Conservation (phyloP, 169 alveolate genomes). For the Eimeria tenella region DNA sequence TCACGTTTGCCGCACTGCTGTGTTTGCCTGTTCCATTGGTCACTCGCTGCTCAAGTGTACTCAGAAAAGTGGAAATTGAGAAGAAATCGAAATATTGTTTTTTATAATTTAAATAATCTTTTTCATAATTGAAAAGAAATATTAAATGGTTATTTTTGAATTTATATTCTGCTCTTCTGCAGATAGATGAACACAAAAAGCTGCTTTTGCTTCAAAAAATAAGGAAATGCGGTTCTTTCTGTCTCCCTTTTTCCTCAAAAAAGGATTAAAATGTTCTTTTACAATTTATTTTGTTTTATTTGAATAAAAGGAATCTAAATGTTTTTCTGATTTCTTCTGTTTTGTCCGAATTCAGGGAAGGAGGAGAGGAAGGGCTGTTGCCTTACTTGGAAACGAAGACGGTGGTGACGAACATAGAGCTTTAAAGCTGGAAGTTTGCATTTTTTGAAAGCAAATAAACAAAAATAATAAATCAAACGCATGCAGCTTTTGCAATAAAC, state of each 20-base stretch:
- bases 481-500: not conserved
- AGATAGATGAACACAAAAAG: too few species aligned
- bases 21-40: too few species aligned
- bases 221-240: not conserved
- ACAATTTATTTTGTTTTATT: not conserved
- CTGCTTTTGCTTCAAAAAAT: too few species aligned
- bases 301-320: not conserved
- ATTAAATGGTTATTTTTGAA: too few species aligned
- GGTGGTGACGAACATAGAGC: constrained; percentile 36
- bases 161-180: too few species aligned
- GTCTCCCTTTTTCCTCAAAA: not conserved
- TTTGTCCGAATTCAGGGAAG: constrained; percentile 80
- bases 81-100: too few species aligned
- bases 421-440: not conserved
- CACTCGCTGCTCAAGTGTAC: too few species aligned
- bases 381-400: constrained; percentile 85
- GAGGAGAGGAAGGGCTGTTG: constrained; percentile 85
- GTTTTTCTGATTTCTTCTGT: not conserved
- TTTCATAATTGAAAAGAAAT: too few species aligned
- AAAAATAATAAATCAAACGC: not conserved
- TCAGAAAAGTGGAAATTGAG: too few species aligned
- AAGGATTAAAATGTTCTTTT: not conserved
- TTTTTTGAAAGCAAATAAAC: not conserved
- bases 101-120: too few species aligned
- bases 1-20: too few species aligned